Percentiles rank a stretch among this genome's conserved stretches.
Evolutionary conservation across 179 eudicot genomes (phyloP).

Genomic region (Spergularia azorica): DNA sequence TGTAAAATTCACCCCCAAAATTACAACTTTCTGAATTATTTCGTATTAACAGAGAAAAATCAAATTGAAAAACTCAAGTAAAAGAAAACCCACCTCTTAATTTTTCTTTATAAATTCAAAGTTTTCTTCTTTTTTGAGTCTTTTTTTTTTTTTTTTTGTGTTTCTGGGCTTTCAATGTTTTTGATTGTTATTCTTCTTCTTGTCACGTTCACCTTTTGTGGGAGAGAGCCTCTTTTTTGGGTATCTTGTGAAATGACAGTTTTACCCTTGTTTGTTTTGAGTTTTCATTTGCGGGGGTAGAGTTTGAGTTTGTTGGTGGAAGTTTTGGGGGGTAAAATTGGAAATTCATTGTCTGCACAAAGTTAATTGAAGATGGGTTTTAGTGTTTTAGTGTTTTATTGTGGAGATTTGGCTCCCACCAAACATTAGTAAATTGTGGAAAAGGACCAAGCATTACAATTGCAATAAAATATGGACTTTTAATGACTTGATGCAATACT

Average conservation of each 20-base stretch:
- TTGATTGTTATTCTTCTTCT: conserved; percentile 6
- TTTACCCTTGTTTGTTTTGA: not conserved
- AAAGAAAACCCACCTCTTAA: not conserved
- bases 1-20: conserved; percentile 18
- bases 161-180: not conserved
- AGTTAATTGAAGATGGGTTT: not conserved
- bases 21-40: not conserved
- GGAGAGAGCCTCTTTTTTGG: conserved; percentile 30
- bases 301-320: not conserved
- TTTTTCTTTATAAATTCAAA: not conserved
- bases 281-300: not conserved
- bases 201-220: conserved; percentile 32
- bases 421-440: not conserved
- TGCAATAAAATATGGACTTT: no score
- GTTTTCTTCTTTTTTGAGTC: not conserved
- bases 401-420: not conserved
- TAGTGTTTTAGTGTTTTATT: not conserved
- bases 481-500: no score
- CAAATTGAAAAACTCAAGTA: not conserved
- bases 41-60: not conserved
- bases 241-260: conserved; percentile 27
- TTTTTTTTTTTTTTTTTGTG: not conserved
- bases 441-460: no score
- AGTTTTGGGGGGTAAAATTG: not conserved
- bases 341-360: not conserved